Conservation (phyloP, 2,329 filamentous ascomycete species). For the Penicillium sp. region DNA sequence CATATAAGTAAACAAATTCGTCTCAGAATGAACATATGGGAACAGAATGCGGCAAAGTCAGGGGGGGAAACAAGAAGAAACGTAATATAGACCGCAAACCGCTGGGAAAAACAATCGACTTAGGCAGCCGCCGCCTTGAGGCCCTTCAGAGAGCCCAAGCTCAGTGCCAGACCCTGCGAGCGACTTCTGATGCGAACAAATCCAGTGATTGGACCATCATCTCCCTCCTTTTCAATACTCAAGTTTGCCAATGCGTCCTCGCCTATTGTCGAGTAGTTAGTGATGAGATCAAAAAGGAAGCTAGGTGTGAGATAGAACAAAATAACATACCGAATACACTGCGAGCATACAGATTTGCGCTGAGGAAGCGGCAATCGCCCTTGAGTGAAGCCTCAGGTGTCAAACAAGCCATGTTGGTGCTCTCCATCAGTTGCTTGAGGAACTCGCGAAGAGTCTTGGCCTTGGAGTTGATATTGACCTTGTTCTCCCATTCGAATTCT, state of each 20-base stretch:
- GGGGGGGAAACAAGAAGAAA: constrained; percentile 25
- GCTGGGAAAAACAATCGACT: constrained; percentile 33
- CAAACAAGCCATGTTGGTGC: constrained; percentile 97
- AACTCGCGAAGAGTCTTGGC: constrained; percentile 89
- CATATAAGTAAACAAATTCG: constrained; percentile 32
- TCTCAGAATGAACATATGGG: constrained; percentile 25
- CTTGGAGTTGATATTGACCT: constrained; percentile 99
- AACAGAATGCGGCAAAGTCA: constrained; percentile 19
- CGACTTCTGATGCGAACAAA: constrained; percentile 98
- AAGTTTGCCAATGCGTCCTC: constrained; percentile 97
- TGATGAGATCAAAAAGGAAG: background rate
- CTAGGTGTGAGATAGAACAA: background rate
- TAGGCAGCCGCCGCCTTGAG: constrained; percentile 68
- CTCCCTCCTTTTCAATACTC: constrained; percentile 96
- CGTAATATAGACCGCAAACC: constrained; percentile 34
- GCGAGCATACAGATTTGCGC: constrained; percentile 92
- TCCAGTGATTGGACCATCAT: constrained; percentile 91
- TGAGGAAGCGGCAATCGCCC: constrained; percentile 97
- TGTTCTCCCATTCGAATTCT: constrained; percentile 99
- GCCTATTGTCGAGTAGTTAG: constrained; percentile 58
- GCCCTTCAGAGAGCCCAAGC: constrained; percentile 90
- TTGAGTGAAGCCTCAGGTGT: constrained; percentile 95
- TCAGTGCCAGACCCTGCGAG: constrained; percentile 91
- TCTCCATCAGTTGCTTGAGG: constrained; percentile 91
- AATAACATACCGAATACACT: constrained; percentile 88